Evolutionary conservation across 257 asterid genomes (phyloP).

Genomic region (Rehmannia glutinosa): DNA sequence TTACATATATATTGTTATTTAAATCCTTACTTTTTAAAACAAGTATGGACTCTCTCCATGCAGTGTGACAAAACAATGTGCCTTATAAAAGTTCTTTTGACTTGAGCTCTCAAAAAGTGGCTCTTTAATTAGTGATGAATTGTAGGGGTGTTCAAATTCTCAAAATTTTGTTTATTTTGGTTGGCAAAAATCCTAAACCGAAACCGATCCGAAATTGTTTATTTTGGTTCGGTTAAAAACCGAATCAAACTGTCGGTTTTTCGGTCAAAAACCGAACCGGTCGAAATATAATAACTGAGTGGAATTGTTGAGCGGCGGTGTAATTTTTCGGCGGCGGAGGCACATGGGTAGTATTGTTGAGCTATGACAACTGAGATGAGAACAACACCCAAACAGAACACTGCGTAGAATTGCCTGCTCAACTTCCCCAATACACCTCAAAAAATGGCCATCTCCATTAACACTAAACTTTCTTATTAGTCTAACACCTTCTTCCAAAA

Average conservation of each 20-base stretch:
- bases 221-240: too few relatives aligned
- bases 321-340: not conserved
- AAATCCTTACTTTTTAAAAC: not conserved
- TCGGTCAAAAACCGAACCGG: too few relatives aligned
- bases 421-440: constrained; percentile 28
- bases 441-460: constrained; percentile 23
- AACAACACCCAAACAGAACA: constrained; percentile 43
- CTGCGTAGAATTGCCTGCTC: constrained; percentile 43
- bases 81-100: constrained; percentile 36
- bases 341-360: constrained; percentile 9
- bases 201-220: too few relatives aligned
- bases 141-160: too few relatives aligned
- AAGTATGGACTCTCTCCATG: constrained; percentile 14
- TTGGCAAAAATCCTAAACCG: too few relatives aligned
- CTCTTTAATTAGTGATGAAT: constrained; percentile 7
- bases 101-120: constrained; percentile 25
- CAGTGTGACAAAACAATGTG: constrained; percentile 40
- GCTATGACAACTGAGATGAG: constrained; percentile 29
- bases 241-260: too few relatives aligned
- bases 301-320: too few relatives aligned
- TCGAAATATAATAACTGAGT: too few relatives aligned
- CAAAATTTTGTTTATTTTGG: too few relatives aligned
- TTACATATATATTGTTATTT: not conserved
- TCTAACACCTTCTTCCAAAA: not conserved
- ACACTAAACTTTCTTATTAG: not conserved